Conservation (phyloP, 2,329 filamentous ascomycete species). For the Beauveria bassiana region DNA sequence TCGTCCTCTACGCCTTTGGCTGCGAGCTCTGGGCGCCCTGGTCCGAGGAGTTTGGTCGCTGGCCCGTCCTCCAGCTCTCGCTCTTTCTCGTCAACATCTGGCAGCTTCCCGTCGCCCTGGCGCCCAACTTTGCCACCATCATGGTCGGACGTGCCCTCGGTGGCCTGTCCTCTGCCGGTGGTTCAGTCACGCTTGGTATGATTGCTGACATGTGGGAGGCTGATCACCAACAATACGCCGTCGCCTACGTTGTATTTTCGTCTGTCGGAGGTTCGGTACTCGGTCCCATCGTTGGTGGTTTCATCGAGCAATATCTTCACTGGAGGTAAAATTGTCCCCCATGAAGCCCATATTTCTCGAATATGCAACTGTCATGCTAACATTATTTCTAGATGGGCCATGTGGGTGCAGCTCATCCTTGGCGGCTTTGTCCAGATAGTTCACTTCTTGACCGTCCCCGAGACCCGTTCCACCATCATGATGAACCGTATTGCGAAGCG, state of each 20-base stretch:
- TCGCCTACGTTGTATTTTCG: constrained; percentile 70
- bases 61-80: constrained; percentile 65
- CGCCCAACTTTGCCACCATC: constrained; percentile 63
- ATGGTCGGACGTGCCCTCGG: constrained; percentile 64
- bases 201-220: constrained; percentile 67
- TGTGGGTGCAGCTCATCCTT: constrained; percentile 81
- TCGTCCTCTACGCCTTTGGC: constrained; percentile 75
- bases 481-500: constrained; percentile 74
- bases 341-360: neutral
- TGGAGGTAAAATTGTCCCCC: constrained; percentile 48
- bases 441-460: constrained; percentile 64
- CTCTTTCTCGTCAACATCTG: constrained; percentile 71
- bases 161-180: constrained; percentile 63
- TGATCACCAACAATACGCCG: constrained; percentile 65
- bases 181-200: constrained; percentile 68
- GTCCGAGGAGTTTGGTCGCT: constrained; percentile 75
- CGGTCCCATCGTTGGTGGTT: constrained; percentile 72
- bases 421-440: constrained; percentile 60
- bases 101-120: constrained; percentile 64
- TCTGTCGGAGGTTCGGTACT: constrained; percentile 71
- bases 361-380: constrained; percentile 10
- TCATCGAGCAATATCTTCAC: constrained; percentile 56
- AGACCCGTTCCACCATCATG: constrained; percentile 69
- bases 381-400: constrained; percentile 42
- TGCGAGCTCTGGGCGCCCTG: constrained; percentile 86